Evolutionary conservation across 768 basidiomycete genomes (phyloP), one percentile per base, ranked within the genome.

Genomic region (Serendipita sp.): DNA sequence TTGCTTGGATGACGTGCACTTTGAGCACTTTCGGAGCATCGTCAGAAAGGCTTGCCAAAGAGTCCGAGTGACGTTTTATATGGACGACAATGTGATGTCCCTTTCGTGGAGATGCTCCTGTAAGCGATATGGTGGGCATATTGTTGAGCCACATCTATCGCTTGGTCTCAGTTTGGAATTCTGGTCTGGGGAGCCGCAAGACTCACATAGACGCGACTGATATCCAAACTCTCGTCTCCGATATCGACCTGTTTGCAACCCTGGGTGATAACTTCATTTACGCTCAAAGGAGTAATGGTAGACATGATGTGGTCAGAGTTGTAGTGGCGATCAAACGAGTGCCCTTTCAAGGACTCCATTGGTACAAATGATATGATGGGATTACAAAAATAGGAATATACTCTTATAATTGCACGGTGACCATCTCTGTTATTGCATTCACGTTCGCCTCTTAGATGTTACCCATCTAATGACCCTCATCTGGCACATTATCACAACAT

Each of bases 11-110:
- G n/a, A 38, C 56, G 37, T 60, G 56, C 37, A 60, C 28, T n/a
- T 38, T 60, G 28, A 38, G 28, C 11, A 60, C 56, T 38, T 34
- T 38, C 28, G 56, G 56, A 24, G 56, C 5, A 4, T 32, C 37
- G 34, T 32, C 37, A 28, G 56, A 28, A n/a, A 60, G 37, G 8
- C 10, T n/a, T 7, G 18, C n/a, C 28, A 30, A 28, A 34, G 16
- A n/a, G 16, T 32, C 10, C 16, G 2, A 11, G 10, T 32, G 28
- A 3, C 56, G 56, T 18, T 37, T 28, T 10, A 60, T 60, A 37
- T 60, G 56, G 28, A 60, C 56, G n/a, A 35, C 35, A n/a, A 60
- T 16, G 34, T 60, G 18, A n/a, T 60, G 56, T 30, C 56, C 56
- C 16, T n/a, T 53, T 7, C 48, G 18, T 4, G 56, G n/a, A 28